Conservation (phyloP, 2,329 filamentous ascomycete species). For the Sphaerulina musiva region DNA sequence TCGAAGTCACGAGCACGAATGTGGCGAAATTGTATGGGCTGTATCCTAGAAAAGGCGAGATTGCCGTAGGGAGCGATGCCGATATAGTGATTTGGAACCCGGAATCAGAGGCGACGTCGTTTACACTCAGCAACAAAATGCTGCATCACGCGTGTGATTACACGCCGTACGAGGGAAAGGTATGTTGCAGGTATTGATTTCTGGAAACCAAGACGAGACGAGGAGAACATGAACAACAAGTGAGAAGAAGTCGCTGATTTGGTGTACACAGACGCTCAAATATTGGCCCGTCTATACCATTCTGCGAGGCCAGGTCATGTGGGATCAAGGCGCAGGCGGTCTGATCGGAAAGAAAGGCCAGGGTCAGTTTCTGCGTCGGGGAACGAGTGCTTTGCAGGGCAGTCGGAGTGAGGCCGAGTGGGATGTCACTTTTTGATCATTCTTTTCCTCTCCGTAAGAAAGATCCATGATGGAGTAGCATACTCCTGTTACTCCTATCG, state of each 20-base stretch:
- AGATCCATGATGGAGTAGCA: too few relatives aligned
- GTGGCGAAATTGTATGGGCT: conserved; percentile 54
- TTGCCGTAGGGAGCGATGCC: conserved; percentile 49
- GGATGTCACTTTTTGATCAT: conserved; percentile 11
- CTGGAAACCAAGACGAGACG: too few relatives aligned
- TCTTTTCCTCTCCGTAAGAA: too few relatives aligned
- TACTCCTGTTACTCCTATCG: too few relatives aligned
- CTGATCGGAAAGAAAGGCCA: conserved; percentile 40
- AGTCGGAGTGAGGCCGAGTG: conserved; percentile 18
- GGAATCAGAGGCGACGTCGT: conserved; percentile 38
- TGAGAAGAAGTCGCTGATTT: not conserved
- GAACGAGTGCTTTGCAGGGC: conserved; percentile 33
- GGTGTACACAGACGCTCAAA: conserved; percentile 32
- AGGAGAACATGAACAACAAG: too few relatives aligned
- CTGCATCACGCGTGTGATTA: conserved; percentile 56
- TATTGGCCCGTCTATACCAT: conserved; percentile 57
- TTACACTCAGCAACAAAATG: conserved; percentile 47
- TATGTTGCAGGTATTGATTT: not conserved
- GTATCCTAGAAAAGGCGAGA: conserved; percentile 46
- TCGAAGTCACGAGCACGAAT: conserved; percentile 51
- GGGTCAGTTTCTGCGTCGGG: conserved; percentile 46
- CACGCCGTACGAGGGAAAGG: conserved; percentile 52
- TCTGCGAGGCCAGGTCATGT: conserved; percentile 50
- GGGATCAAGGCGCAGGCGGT: conserved; percentile 48
- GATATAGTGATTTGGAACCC: conserved; percentile 49